Conservation (phyloP, 2,329 filamentous ascomycete genomes). For the Fusarium oxysporum region DNA sequence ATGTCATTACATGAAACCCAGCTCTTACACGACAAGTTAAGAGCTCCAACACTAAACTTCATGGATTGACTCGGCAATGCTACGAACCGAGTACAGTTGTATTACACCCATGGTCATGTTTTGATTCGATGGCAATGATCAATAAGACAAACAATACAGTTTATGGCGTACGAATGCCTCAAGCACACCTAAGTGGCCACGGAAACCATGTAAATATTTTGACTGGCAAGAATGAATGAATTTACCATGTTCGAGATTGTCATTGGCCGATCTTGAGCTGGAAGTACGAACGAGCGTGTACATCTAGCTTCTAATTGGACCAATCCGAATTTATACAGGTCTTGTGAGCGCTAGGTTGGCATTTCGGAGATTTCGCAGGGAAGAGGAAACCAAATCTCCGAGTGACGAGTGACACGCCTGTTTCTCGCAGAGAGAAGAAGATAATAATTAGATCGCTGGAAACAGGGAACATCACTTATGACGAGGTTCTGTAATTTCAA, state of each 20-base stretch:
- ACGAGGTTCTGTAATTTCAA: conserved; percentile 14
- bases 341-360: conserved; percentile 33
- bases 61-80: background rate
- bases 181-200: background rate
- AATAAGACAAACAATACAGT: background rate
- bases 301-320: conserved; percentile 33
- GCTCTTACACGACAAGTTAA: conserved; percentile 2
- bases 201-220: background rate
- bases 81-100: background rate
- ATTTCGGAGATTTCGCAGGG: conserved; percentile 37
- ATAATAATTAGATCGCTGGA: background rate
- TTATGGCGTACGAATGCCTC: background rate
- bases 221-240: background rate
- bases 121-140: background rate
- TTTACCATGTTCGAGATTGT: conserved; percentile 5
- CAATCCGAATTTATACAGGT: conserved; percentile 16
- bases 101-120: background rate
- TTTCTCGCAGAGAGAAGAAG: background rate
- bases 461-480: conserved; percentile 30
- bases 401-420: conserved; percentile 20
- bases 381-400: conserved; percentile 44
- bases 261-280: conserved; percentile 20
- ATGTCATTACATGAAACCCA: background rate
- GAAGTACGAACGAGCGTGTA: conserved; percentile 19
- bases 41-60: background rate